These are phyloP conservation scores for Cetraspora pellucida DNA, from an alignment of 192 early-diverging fungal genomes.

Conservation along the genomic window DNA sequence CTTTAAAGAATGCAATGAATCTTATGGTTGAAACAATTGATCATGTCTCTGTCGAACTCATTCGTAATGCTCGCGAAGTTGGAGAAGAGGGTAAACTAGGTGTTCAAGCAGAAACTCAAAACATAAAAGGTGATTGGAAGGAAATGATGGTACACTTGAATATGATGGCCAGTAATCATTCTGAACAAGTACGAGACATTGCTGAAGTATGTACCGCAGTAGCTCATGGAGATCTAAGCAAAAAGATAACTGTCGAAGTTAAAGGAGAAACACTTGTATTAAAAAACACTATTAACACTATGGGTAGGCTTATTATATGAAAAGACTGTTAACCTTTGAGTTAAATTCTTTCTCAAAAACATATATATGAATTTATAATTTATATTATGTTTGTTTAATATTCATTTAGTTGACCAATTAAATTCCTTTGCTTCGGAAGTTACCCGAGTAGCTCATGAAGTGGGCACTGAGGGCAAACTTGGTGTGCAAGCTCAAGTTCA, in stretches of 20 bases:
- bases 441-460: constrained; percentile 59
- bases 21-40: constrained; percentile 59
- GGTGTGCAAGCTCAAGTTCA: constrained; percentile 55
- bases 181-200: constrained; percentile 66
- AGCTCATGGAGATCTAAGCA: constrained; percentile 69
- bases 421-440: constrained; percentile 55
- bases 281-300: constrained; percentile 74
- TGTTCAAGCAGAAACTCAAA: constrained; percentile 57
- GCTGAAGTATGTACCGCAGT: constrained; percentile 71
- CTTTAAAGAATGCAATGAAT: constrained; percentile 74
- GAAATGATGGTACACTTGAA: constrained; percentile 62
- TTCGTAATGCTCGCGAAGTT: constrained; percentile 68
- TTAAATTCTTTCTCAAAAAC: not conserved
- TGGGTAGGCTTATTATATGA: constrained; percentile 53
- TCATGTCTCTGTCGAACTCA: constrained; percentile 50
- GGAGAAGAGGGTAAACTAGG: constrained; percentile 76
- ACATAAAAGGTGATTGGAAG: constrained; percentile 57
- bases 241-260: constrained; percentile 67
- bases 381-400: constrained; percentile 33
- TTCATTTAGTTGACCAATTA: constrained; percentile 52
- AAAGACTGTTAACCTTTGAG: not conserved
- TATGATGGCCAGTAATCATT: constrained; percentile 55
- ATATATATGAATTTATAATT: not conserved
- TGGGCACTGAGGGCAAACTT: constrained; percentile 58
- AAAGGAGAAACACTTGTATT: constrained; percentile 76